Conservation (phyloP, 257 asterid genomes). For the Solanum gandarillasii region DNA sequence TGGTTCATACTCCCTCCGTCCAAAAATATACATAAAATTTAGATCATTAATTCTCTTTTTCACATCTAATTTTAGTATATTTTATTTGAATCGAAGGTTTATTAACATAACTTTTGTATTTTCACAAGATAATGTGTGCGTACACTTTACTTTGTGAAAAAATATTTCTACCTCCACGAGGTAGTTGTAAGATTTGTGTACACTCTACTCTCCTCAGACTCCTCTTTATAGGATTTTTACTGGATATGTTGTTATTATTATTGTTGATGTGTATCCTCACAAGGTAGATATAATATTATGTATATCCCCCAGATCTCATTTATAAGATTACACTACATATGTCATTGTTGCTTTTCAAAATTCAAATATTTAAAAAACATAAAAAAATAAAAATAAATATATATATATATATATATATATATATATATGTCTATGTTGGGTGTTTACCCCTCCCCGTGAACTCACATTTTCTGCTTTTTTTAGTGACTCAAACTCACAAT, state of each 20-base stretch:
- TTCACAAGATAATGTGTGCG: too few relatives aligned
- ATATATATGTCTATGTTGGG: neutral
- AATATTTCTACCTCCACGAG: too few relatives aligned
- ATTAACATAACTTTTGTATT: neutral
- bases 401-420: too few relatives aligned
- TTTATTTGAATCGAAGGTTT: neutral
- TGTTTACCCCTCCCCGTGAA: neutral
- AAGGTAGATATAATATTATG: neutral
- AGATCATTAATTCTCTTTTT: neutral
- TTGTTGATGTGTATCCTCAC: neutral
- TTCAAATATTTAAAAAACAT: too few relatives aligned
- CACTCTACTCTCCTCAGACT: too few relatives aligned
- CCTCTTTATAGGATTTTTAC: neutral
- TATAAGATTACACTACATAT: neutral
- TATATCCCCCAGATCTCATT: neutral
- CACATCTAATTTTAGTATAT: neutral
- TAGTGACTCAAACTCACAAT: neutral
- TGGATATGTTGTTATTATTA: too few relatives aligned
- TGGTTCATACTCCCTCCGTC: neutral
- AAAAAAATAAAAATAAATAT: too few relatives aligned
- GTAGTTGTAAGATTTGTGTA: too few relatives aligned
- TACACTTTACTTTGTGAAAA: neutral
- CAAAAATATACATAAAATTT: neutral
- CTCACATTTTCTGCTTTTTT: too few relatives aligned
- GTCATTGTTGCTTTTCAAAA: neutral